Conservation (phyloP, 1,284 basidiomycete genomes). For the Somion occarium region DNA sequence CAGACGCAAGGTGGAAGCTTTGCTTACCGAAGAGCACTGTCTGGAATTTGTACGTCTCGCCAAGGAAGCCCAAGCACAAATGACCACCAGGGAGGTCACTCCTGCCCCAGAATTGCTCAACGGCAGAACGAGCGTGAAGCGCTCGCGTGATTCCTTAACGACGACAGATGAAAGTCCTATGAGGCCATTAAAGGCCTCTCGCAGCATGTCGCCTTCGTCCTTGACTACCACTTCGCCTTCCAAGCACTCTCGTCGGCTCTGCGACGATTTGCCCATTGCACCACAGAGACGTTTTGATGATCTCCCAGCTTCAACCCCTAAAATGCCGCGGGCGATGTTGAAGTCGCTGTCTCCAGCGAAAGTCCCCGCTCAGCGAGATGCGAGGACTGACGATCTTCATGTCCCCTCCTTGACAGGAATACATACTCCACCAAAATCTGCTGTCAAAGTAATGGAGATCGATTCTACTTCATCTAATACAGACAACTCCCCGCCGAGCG, state of each 20-base stretch:
- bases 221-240: neutral
- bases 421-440: too few relatives aligned
- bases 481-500: too few relatives aligned
- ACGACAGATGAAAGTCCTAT: too few relatives aligned
- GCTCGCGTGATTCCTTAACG: too few relatives aligned
- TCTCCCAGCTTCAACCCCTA: neutral
- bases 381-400: too few relatives aligned
- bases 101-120: constrained; percentile 3
- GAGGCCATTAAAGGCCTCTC: too few relatives aligned
- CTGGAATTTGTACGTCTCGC: constrained; percentile 20
- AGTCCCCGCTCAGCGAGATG: too few relatives aligned
- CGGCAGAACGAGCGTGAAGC: too few relatives aligned
- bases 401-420: too few relatives aligned
- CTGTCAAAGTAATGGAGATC: too few relatives aligned
- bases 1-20: constrained; percentile 11
- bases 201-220: too few relatives aligned
- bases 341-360: neutral
- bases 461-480: too few relatives aligned
- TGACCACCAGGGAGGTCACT: constrained; percentile 7
- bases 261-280: neutral
- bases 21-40: constrained; percentile 23
- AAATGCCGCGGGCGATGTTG: neutral
- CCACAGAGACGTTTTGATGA: neutral
- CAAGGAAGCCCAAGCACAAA: constrained; percentile 16
- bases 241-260: neutral